A percentile compares a stretch with the other conserved stretches of the same genome.
Evolutionary conservation across 345 rosid genomes (phyloP).

Genomic region (Brassica cretica): DNA sequence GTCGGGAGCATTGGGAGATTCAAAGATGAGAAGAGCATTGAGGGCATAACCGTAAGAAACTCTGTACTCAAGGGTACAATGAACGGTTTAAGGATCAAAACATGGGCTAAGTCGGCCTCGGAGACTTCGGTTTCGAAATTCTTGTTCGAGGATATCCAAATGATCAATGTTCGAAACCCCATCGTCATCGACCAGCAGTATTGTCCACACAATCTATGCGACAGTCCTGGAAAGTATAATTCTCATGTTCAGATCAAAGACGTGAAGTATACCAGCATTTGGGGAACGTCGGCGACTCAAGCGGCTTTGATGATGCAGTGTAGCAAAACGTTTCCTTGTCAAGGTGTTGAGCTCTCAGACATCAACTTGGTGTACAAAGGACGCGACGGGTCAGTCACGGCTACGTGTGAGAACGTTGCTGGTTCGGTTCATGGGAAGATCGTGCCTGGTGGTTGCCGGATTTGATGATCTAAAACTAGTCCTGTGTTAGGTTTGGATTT

Average conservation of each 20-base stretch:
- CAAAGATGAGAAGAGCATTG: constrained; percentile 12
- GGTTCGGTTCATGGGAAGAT: constrained; percentile 33
- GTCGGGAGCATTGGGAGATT: constrained; percentile 34
- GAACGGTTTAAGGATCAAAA: constrained; percentile 37
- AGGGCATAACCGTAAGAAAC: constrained; percentile 31
- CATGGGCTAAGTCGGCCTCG: constrained; percentile 35
- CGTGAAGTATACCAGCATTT: constrained; percentile 30
- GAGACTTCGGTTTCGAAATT: constrained; percentile 24
- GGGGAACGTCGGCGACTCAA: constrained; percentile 44
- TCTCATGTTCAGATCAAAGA: constrained; percentile 46
- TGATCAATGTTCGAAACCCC: constrained; percentile 36
- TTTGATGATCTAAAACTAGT: constrained; percentile 18
- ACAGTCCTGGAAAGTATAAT: constrained; percentile 15
- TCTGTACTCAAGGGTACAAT: constrained; percentile 33
- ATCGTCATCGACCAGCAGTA: constrained; percentile 39
- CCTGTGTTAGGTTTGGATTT: not conserved
- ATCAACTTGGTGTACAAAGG: constrained; percentile 27
- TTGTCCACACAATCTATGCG: constrained; percentile 35
- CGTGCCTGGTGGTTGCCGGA: constrained; percentile 25
- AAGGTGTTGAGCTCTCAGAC: constrained; percentile 33
- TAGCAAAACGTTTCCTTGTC: constrained; percentile 40
- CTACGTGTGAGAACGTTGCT: constrained; percentile 39
- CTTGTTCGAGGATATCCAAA: constrained; percentile 34
- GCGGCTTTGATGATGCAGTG: constrained; percentile 42
- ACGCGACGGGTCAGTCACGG: constrained; percentile 18